Conservation (phyloP, 2,329 filamentous ascomycete genomes). For the Blastomyces parvus region DNA sequence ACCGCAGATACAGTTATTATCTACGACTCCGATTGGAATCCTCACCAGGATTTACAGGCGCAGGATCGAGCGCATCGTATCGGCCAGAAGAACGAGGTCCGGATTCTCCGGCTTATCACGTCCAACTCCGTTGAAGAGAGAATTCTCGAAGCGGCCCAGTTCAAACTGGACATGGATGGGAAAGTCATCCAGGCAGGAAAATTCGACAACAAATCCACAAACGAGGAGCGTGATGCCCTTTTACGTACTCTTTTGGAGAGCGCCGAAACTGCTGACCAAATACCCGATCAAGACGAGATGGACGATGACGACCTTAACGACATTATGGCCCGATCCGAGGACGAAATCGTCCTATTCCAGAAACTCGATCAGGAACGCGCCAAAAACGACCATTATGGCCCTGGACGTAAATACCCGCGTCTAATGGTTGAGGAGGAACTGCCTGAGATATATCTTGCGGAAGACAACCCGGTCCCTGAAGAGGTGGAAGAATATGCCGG, state of each 20-base stretch:
- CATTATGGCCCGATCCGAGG: conserved; percentile 80
- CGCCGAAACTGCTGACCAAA: conserved; percentile 55
- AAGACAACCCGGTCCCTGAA: conserved; percentile 71
- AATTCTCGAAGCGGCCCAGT: conserved; percentile 91
- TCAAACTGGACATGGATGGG: conserved; percentile 98
- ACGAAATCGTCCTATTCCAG: conserved; percentile 70
- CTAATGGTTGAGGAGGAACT: conserved; percentile 81
- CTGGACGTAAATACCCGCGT: conserved; percentile 57
- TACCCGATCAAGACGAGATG: conserved; percentile 83
- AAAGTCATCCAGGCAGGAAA: conserved; percentile 99
- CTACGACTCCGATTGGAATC: conserved; percentile 99
- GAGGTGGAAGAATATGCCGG: conserved; percentile 70
- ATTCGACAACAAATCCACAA: conserved; percentile 98
- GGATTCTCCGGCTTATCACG: conserved; percentile 89
- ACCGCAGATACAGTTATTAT: conserved; percentile 99
- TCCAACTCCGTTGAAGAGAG: conserved; percentile 98
- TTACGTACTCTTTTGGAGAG: conserved; percentile 85
- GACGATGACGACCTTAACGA: conserved; percentile 95
- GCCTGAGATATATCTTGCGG: conserved; percentile 85
- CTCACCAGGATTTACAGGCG: conserved; percentile 96
- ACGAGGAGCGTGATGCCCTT: conserved; percentile 96
- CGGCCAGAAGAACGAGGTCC: conserved; percentile 98
- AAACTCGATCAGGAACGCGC: conserved; percentile 68
- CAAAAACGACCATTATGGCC: conserved; percentile 61
- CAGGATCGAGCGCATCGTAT: conserved; percentile 99